A percentile compares a stretch with the other conserved stretches of the same genome.
Conservation (phyloP, 148 eudicot genomes). For the Dianthus caryophyllus region DNA sequence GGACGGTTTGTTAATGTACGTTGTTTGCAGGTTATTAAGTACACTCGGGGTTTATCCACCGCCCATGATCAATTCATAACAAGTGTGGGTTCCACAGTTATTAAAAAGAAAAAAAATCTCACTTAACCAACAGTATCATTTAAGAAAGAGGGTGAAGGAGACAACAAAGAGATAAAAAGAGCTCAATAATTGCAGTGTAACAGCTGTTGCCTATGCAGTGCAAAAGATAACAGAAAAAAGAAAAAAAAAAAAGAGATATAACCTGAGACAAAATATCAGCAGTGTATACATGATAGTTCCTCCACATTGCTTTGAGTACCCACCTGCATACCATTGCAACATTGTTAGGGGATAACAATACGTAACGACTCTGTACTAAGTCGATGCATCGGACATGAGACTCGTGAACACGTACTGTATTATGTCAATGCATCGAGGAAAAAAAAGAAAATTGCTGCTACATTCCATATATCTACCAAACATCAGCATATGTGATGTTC, state of each 20-base stretch:
- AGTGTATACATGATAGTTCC: slow-evolving; percentile 19
- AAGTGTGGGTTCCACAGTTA: too few species aligned
- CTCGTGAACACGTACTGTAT: too few species aligned
- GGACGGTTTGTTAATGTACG: too few species aligned
- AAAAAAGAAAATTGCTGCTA: too few species aligned
- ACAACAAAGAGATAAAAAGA: not conserved
- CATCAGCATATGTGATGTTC: too few species aligned
- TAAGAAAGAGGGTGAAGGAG: not conserved
- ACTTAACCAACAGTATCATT: not conserved
- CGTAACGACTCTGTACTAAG: slow-evolving; percentile 8
- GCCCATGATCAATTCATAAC: too few species aligned
- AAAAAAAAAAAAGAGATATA: not conserved
- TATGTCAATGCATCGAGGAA: too few species aligned
- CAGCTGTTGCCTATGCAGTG: slow-evolving; percentile 7
- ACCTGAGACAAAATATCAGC: slow-evolving; percentile 3
- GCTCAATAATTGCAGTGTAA: not conserved
- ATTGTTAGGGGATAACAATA: not conserved
- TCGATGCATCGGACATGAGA: too few species aligned
- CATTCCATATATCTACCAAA: too few species aligned
- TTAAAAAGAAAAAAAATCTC: too few species aligned
- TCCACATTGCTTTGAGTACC: slow-evolving; percentile 8
- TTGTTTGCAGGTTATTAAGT: too few species aligned
- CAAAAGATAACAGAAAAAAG: not conserved
- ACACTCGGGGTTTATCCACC: too few species aligned
- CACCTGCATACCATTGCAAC: slow-evolving; percentile 17